Percentiles rank a stretch among this genome's conserved stretches.
These are phyloP conservation scores for Oryza meyeriana DNA, from an alignment of 176 grass and related monocot species.

Conservation along the genomic window DNA sequence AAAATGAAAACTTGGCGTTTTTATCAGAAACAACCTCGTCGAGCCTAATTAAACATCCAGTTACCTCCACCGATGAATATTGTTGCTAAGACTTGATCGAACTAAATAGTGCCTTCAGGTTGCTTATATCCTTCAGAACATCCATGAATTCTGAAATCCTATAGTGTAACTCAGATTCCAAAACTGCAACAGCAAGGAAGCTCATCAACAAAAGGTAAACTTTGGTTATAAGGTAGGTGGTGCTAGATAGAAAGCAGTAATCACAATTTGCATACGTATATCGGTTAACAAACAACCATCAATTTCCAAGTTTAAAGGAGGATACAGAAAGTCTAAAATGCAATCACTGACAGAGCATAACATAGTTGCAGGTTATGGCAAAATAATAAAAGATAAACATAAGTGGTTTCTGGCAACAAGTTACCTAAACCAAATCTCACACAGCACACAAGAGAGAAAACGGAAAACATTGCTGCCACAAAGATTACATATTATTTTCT, in stretches of 20 bases:
- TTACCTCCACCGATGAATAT: conserved; percentile 13
- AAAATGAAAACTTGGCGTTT: neutral
- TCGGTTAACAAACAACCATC: neutral
- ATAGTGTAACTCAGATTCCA: conserved; percentile 63
- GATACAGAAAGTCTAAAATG: neutral
- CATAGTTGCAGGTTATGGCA: neutral
- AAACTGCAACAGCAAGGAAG: conserved; percentile 49
- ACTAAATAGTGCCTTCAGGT: conserved; percentile 66
- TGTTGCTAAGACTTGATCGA: conserved; percentile 31
- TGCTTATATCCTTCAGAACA: conserved; percentile 68
- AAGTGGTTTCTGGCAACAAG: neutral
- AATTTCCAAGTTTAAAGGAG: neutral
- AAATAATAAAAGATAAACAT: neutral
- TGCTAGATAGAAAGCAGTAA: conserved; percentile 3
- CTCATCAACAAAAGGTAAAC: neutral
- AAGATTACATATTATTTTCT: neutral
- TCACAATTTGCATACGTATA: neutral
- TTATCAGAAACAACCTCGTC: neutral
- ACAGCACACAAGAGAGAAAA: neutral
- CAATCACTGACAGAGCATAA: neutral
- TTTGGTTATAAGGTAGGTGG: neutral
- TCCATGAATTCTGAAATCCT: conserved; percentile 45
- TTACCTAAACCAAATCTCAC: neutral
- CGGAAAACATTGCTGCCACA: neutral
- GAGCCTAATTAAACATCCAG: neutral